phyloP scores from a whole-genome alignment of 306 rosid species.

The Quillaja saponaria region DNA sequence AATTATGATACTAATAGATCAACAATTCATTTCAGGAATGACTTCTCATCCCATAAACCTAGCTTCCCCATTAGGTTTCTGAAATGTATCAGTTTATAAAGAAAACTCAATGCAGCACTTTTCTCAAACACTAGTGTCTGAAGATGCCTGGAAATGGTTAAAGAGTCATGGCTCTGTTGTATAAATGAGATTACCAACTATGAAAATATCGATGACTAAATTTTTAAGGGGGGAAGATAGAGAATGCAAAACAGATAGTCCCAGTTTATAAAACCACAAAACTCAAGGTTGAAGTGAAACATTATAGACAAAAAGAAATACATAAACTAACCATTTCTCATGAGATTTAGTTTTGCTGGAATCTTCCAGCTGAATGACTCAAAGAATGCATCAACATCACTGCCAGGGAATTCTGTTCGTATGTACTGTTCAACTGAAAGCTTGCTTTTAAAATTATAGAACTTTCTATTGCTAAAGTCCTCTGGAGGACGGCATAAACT shows the following conservation, averaged over 20 bases:
- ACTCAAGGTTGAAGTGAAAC: neutral
- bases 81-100: too few species aligned
- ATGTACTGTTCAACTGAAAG: neutral
- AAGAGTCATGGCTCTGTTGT: neutral
- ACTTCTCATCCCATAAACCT: too few species aligned
- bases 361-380: neutral
- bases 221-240: too few species aligned
- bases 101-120: neutral
- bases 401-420: neutral
- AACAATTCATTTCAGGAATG: too few species aligned
- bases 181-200: too few species aligned
- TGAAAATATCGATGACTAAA: too few species aligned
- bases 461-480: neutral
- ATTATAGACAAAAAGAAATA: too few species aligned
- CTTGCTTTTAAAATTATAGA: neutral
- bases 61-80: too few species aligned
- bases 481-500: neutral
- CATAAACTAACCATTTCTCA: neutral
- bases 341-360: neutral
- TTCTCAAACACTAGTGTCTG: neutral
- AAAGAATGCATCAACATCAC: neutral
- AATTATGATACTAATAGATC: too few species aligned
- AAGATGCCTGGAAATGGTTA: neutral
- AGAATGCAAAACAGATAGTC: too few species aligned
- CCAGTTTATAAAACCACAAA: neutral